phyloP scores from a whole-genome alignment of 805 yeast genomes.

The Metschnikowia drakensbergensis region DNA sequence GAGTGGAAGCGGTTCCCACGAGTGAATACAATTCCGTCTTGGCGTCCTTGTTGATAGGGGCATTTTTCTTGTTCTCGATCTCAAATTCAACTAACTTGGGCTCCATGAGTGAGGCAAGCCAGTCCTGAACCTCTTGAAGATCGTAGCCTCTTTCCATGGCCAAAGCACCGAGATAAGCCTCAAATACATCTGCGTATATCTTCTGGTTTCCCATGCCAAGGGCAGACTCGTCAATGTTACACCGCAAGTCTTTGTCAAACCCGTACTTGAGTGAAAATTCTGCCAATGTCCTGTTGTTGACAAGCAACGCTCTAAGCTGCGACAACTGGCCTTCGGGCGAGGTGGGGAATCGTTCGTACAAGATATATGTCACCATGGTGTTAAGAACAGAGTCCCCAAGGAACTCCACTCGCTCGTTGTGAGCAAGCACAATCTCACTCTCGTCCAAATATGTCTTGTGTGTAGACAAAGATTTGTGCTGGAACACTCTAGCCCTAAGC shows the following conservation, averaged over 20 bases:
- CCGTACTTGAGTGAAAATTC: conserved; percentile 70
- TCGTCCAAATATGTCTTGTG: conserved; percentile 54
- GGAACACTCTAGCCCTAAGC: conserved; percentile 67
- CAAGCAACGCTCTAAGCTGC: conserved; percentile 60
- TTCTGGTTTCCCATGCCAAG: conserved; percentile 58
- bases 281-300: conserved; percentile 67
- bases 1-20: conserved; percentile 69
- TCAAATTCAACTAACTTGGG: conserved; percentile 39
- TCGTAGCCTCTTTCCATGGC: conserved; percentile 53
- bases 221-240: conserved; percentile 44
- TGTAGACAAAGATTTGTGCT: conserved; percentile 71
- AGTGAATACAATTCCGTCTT: conserved; percentile 73
- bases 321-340: conserved; percentile 82
- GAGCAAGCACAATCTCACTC: conserved; percentile 54
- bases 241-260: conserved; percentile 53
- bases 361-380: conserved; percentile 62
- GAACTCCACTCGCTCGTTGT: conserved; percentile 87
- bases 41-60: conserved; percentile 58
- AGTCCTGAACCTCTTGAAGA: conserved; percentile 46
- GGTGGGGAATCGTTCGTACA: conserved; percentile 62
- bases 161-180: conserved; percentile 90
- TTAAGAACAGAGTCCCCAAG: conserved; percentile 85
- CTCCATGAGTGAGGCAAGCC: conserved; percentile 53
- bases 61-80: conserved; percentile 29
- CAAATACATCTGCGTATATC: conserved; percentile 83